Evolutionary conservation across 768 basidiomycete genomes (phyloP).

Genomic region (Mycena haematopus): DNA sequence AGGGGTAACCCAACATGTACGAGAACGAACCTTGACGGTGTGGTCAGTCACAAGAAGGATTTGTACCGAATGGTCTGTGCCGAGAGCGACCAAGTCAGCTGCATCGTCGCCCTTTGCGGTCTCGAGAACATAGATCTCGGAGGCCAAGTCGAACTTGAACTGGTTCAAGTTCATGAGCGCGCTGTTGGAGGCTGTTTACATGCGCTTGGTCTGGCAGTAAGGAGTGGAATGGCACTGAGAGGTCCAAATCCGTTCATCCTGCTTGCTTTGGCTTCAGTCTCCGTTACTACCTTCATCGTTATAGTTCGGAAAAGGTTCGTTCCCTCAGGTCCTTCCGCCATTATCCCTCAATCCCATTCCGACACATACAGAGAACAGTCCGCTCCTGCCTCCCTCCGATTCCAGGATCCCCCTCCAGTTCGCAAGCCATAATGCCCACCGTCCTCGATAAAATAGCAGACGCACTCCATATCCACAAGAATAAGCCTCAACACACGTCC

Average conservation of each 20-base stretch:
- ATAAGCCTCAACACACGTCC: slow-evolving; percentile 25
- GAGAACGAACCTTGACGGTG: slow-evolving; percentile 15
- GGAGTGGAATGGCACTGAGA: slow-evolving; percentile 32
- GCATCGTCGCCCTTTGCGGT: slow-evolving; percentile 71
- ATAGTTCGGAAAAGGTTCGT: slow-evolving; percentile 37
- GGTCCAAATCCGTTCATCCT: slow-evolving; percentile 71
- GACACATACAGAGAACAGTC: slow-evolving; percentile 56
- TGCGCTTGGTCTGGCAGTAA: no score
- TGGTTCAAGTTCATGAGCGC: slow-evolving; percentile 8
- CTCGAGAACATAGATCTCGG: slow-evolving; percentile 66
- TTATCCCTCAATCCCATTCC: slow-evolving; percentile 34
- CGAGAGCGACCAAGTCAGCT: slow-evolving; percentile 72
- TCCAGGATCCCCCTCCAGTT: slow-evolving; percentile 64
- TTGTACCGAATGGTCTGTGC: slow-evolving; percentile 75
- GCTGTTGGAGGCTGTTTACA: no score
- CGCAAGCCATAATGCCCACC: slow-evolving; percentile 42
- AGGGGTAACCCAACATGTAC: neutral
- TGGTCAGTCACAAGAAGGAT: slow-evolving; percentile 66
- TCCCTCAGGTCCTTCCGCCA: neutral
- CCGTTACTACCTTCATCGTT: slow-evolving; percentile 63
- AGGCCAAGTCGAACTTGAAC: slow-evolving; percentile 55
- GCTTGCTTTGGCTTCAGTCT: slow-evolving; percentile 58
- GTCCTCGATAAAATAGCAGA: slow-evolving; percentile 50
- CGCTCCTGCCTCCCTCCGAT: slow-evolving; percentile 65
- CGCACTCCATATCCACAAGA: slow-evolving; percentile 38